Conservation (phyloP, 306 rosid species). For the Fragaria nilgerrensis region DNA sequence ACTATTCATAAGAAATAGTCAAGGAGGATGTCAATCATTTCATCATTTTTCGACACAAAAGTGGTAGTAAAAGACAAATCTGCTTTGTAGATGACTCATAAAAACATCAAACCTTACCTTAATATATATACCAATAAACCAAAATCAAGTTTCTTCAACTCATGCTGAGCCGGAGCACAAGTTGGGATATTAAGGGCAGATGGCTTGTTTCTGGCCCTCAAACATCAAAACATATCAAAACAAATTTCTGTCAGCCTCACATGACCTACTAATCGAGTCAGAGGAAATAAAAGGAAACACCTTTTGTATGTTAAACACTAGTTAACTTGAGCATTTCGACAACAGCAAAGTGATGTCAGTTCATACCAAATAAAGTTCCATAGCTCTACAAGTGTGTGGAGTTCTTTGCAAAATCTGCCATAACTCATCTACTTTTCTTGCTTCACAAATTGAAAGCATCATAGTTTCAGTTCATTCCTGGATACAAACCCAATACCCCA, state of each 20-base stretch:
- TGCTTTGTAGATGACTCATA: constrained; percentile 63
- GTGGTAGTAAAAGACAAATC: constrained; percentile 33
- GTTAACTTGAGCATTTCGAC: background rate
- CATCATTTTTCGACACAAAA: constrained; percentile 41
- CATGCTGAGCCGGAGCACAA: constrained; percentile 30
- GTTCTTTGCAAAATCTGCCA: background rate
- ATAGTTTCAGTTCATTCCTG: background rate
- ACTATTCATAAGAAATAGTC: constrained; percentile 3
- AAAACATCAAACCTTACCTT: background rate
- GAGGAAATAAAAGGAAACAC: background rate
- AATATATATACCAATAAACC: background rate
- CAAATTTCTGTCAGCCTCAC: constrained; percentile 6
- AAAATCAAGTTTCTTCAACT: background rate
- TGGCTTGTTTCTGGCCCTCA: constrained; percentile 37
- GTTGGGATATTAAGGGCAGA: constrained; percentile 29
- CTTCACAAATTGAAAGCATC: too few relatives aligned
- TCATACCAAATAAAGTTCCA: too few relatives aligned
- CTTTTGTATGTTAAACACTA: background rate
- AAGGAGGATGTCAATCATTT: constrained; percentile 6
- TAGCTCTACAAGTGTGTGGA: too few relatives aligned
- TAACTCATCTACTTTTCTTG: too few relatives aligned
- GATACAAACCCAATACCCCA: background rate
- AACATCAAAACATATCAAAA: constrained; percentile 17
- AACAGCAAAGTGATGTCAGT: background rate
- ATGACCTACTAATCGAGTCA: background rate